Percentiles rank a stretch among this genome's conserved stretches.
Evolutionary conservation across 2,329 filamentous ascomycete species (phyloP).

Genomic region (Plenodomus lindquistii): DNA sequence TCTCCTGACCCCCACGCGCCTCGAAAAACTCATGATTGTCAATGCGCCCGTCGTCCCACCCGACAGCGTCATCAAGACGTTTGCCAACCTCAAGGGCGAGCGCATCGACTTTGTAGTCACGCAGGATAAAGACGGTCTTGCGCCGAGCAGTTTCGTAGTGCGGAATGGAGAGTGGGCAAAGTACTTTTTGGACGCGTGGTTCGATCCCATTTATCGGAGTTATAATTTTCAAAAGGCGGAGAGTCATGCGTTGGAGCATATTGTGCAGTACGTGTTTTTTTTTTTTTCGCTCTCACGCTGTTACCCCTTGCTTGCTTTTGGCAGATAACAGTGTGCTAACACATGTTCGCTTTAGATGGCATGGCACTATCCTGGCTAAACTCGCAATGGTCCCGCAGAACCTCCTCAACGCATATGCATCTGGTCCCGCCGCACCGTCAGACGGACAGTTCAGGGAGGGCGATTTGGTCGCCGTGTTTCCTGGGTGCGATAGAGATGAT

Average conservation of each 20-base stretch:
- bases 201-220: conserved; percentile 86
- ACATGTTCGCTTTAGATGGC: conserved; percentile 74
- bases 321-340: conserved; percentile 1
- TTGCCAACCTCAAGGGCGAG: conserved; percentile 74
- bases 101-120: conserved; percentile 81
- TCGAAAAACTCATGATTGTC: conserved; percentile 81
- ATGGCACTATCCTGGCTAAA: conserved; percentile 90
- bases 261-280: conserved; percentile 50
- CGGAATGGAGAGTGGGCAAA: conserved; percentile 86
- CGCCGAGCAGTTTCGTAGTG: conserved; percentile 76
- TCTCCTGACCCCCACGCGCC: conserved; percentile 66
- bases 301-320: too few relatives aligned
- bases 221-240: conserved; percentile 98
- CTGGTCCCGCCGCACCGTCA: conserved; percentile 30
- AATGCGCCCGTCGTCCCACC: conserved; percentile 88
- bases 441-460: conserved; percentile 74
- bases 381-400: conserved; percentile 88
- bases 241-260: conserved; percentile 76
- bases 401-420: conserved; percentile 75
- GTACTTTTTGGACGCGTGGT: conserved; percentile 94
- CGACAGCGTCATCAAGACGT: conserved; percentile 96
- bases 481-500: conserved; percentile 65
- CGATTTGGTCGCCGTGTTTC: conserved; percentile 81
- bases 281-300: neutral
- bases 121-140: conserved; percentile 81